Conservation (phyloP, 2,329 filamentous ascomycete genomes). For the Neofusicoccum ribis region DNA sequence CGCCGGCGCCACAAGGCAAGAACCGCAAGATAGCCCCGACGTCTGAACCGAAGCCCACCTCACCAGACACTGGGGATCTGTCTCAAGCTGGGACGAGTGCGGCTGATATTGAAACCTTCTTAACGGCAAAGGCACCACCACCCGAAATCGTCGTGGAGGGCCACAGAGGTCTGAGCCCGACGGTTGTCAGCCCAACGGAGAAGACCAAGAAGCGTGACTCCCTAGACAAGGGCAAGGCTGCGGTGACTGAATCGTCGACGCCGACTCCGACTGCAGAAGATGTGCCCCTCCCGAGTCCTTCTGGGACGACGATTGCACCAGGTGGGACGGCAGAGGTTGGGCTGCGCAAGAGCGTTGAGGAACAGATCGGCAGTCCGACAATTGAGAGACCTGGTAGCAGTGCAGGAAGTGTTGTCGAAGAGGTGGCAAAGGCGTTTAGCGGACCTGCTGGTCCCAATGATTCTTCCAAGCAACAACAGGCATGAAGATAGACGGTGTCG, state of each 20-base stretch:
- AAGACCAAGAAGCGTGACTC: neutral
- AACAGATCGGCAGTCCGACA: neutral
- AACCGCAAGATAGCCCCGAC: slow-evolving; percentile 23
- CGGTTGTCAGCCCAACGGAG: neutral
- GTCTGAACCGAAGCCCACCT: neutral
- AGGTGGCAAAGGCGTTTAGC: neutral
- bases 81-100: slow-evolving; percentile 36
- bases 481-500: neutral
- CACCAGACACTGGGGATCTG: slow-evolving; percentile 22
- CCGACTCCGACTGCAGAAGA: neutral
- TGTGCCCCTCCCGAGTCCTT: neutral
- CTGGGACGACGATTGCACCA: neutral
- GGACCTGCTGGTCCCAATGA: neutral
- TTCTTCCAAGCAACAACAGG: neutral
- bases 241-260: neutral
- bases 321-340: neutral
- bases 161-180: neutral
- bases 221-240: neutral
- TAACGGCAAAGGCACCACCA: neutral
- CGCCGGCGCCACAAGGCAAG: slow-evolving; percentile 30
- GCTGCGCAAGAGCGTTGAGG: slow-evolving; percentile 10
- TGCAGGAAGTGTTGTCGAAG: neutral
- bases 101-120: slow-evolving; percentile 40
- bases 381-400: neutral
- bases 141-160: slow-evolving; percentile 1